Percentiles rank a stretch among this genome's conserved stretches.
These are phyloP conservation scores for Penstemon newberryi DNA, from an alignment of 257 asterid genomes.

Conservation along the genomic window DNA sequence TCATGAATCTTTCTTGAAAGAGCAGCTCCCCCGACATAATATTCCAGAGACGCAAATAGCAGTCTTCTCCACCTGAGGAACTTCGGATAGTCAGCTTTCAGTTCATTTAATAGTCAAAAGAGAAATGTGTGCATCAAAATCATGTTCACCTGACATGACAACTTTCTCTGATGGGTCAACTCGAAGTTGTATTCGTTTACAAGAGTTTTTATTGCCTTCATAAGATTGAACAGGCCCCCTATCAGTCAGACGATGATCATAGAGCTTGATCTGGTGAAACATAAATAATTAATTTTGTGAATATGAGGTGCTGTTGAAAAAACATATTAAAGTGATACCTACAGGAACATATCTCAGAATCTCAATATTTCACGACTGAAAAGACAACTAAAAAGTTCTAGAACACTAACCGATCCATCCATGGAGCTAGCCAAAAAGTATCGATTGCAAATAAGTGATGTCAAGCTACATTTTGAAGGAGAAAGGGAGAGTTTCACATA, in stretches of 20 bases:
- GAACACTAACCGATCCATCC: slow-evolving; percentile 92
- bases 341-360: slow-evolving; percentile 13
- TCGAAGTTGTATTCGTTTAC: slow-evolving; percentile 72
- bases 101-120: slow-evolving; percentile 15
- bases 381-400: slow-evolving; percentile 15
- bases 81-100: slow-evolving; percentile 7
- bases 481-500: slow-evolving; percentile 18
- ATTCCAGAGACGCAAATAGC: slow-evolving; percentile 76
- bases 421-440: slow-evolving; percentile 92
- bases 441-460: slow-evolving; percentile 66
- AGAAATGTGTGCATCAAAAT: slow-evolving; percentile 16
- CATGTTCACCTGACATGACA: slow-evolving; percentile 64
- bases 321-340: background rate
- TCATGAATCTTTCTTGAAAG: slow-evolving; percentile 57
- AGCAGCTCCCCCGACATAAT: slow-evolving; percentile 82
- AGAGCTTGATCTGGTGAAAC: slow-evolving; percentile 70
- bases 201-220: slow-evolving; percentile 75
- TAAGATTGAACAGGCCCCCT: slow-evolving; percentile 82
- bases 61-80: slow-evolving; percentile 85
- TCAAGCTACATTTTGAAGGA: slow-evolving; percentile 55
- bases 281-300: background rate
- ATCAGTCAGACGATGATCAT: slow-evolving; percentile 70
- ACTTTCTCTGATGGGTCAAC: slow-evolving; percentile 83
- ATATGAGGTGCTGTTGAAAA: background rate
- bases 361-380: slow-evolving; percentile 13